These are phyloP conservation scores for Podila epicladia DNA, from an alignment of 192 early-diverging fungal genomes.

Conservation along the genomic window DNA sequence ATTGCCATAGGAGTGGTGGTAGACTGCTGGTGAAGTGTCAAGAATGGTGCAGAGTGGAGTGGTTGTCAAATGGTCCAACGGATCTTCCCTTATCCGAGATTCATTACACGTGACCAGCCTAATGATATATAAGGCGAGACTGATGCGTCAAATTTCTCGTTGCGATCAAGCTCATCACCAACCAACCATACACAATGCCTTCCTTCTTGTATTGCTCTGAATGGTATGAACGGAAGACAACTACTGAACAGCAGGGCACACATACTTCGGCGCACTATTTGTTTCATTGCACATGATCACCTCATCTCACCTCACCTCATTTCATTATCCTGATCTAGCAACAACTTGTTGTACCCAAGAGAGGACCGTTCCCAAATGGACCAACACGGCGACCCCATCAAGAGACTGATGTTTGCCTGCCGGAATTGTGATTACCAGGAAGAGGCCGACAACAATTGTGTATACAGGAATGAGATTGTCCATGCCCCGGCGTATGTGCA, in stretches of 20 bases:
- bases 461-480: conserved; percentile 79
- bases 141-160: not conserved
- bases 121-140: not conserved
- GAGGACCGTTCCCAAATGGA: conserved; percentile 61
- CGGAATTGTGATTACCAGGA: conserved; percentile 83
- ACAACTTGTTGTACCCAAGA: conserved; percentile 85
- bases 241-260: not conserved
- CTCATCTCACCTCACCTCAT: conserved; percentile 2
- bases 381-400: conserved; percentile 28
- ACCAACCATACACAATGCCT: conserved; percentile 46
- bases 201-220: conserved; percentile 63
- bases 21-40: no score
- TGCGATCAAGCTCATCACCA: not conserved
- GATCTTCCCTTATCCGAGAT: no score
- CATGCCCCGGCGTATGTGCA: conserved; percentile 61
- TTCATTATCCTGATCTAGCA: conserved; percentile 53
- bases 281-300: not conserved
- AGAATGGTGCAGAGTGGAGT: no score
- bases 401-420: conserved; percentile 74
- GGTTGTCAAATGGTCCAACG: no score
- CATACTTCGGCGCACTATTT: not conserved
- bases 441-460: conserved; percentile 72
- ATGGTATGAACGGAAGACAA: conserved; percentile 51
- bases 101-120: no score
- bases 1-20: no score